A percentile compares a stretch with the other conserved stretches of the same genome.
Conservation (phyloP, 345 rosid genomes). For the Lagerstroemia speciosa region DNA sequence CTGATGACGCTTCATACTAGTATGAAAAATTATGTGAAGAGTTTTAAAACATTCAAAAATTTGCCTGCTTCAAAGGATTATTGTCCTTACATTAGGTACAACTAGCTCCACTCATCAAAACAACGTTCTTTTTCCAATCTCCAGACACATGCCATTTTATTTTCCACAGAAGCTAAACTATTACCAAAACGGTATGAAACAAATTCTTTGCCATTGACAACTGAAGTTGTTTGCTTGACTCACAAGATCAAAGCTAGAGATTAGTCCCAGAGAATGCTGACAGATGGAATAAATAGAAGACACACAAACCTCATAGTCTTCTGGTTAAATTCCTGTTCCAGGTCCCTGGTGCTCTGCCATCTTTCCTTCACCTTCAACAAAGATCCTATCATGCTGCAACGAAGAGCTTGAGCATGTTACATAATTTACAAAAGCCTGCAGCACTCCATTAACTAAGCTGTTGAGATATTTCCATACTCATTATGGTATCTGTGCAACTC, state of each 20-base stretch:
- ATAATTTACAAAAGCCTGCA: background rate
- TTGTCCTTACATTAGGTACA: background rate
- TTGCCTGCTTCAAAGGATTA: background rate
- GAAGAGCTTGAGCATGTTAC: background rate
- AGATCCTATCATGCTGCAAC: conserved; percentile 61
- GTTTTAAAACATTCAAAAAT: background rate
- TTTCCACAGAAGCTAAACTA: background rate
- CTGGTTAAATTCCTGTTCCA: conserved; percentile 47
- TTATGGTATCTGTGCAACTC: conserved; percentile 65
- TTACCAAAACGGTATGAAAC: background rate
- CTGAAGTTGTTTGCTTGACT: background rate
- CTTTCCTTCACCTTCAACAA: conserved; percentile 66
- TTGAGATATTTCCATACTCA: conserved; percentile 46
- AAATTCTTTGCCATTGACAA: background rate
- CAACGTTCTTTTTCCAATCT: background rate
- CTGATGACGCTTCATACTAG: background rate
- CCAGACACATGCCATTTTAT: background rate
- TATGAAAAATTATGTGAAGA: background rate
- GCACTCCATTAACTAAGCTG: background rate
- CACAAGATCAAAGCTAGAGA: background rate
- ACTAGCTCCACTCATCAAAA: background rate
- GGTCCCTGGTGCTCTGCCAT: conserved; percentile 68
- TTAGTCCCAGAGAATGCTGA: background rate
- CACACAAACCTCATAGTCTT: conserved; percentile 58
- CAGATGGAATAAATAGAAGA: conserved; percentile 5